Base-by-base conservation (phyloP, 2,329 filamentous ascomycete genomes). In the Penicillium sp. region DNA sequence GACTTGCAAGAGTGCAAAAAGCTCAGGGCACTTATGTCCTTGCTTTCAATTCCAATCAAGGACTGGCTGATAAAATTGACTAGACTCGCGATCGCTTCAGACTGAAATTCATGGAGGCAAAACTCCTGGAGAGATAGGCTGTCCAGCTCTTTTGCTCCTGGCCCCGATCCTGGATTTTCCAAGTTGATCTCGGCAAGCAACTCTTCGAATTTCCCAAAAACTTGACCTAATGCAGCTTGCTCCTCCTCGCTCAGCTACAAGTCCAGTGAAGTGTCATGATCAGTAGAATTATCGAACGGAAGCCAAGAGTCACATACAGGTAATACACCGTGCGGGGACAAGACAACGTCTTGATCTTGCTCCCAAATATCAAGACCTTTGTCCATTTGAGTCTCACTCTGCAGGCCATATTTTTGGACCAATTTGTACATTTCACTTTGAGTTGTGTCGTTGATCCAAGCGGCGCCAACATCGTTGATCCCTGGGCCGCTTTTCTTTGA, bases 371-470 rank as follows among this genome's bases (percentile, higher is more conserved):
- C 73, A 2, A 75, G 71, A 1, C 82, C 81, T 1, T 66, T 54
- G 0, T 75, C 77, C 29, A 79, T 79, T 61, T 85, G 82, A 61
- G 75, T 71, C 7, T 82, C 70, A 0, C 80, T 55, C 23, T 81
- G 75, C 0, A 79, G 60, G 0, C 74, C 73, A 43, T 29, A 54
- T 5, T 54, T 28, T 46, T 60, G 31, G 3, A 58, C 59, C 7
- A 82, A 64, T 0, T 64, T 70, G 58, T 68, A 78, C 45, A 85
- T 76, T 3, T 70, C 69, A 23, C 61, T 69, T 57, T 86, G 83
- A 47, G 77, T 82, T 1, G 71, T 77, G 48, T 85, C 79, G 57
- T 87, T 86, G 58, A 86, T 79, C 84, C 83, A 87, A 0, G 81
- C 82, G 0, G 82, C 84, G 2, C 83, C 83, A 0, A 84, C 62